phyloP scores from a whole-genome alignment of 345 rosid genomes.

The Camelina sativa region DNA sequence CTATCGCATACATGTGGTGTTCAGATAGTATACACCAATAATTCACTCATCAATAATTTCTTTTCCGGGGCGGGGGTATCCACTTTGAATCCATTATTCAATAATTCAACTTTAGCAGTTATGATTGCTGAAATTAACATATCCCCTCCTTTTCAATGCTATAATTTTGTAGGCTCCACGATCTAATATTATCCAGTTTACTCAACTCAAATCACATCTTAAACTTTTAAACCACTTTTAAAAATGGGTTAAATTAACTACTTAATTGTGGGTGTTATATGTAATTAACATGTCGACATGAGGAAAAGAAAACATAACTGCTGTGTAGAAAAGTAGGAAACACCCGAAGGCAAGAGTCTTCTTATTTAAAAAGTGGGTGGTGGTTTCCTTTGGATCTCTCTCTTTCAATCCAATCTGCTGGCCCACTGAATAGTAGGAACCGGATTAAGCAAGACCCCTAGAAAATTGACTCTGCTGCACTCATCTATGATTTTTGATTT shows the following conservation, averaged over 20 bases:
- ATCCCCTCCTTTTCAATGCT: constrained; percentile 20
- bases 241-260: background rate
- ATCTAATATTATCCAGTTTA: background rate
- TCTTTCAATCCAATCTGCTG: constrained; percentile 7
- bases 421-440: constrained; percentile 3
- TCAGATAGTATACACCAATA: constrained; percentile 11
- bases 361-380: background rate
- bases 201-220: constrained; percentile 28
- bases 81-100: constrained; percentile 36
- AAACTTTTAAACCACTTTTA: constrained; percentile 2
- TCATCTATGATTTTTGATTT: constrained; percentile 14
- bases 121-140: constrained; percentile 5
- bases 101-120: constrained; percentile 28
- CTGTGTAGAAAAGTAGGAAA: background rate
- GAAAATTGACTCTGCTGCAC: background rate
- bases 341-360: constrained; percentile 2
- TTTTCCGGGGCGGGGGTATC: background rate
- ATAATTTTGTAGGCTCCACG: constrained; percentile 22
- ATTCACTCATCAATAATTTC: constrained; percentile 24
- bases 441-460: constrained; percentile 23
- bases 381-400: constrained; percentile 6
- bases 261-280: background rate
- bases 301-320: background rate
- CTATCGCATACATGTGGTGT: constrained; percentile 18
- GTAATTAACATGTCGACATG: background rate